A percentile compares a stretch with the other conserved stretches of the same genome.
Conservation (phyloP, 2,329 filamentous ascomycete species). For the Hymenoscyphus salicellus region DNA sequence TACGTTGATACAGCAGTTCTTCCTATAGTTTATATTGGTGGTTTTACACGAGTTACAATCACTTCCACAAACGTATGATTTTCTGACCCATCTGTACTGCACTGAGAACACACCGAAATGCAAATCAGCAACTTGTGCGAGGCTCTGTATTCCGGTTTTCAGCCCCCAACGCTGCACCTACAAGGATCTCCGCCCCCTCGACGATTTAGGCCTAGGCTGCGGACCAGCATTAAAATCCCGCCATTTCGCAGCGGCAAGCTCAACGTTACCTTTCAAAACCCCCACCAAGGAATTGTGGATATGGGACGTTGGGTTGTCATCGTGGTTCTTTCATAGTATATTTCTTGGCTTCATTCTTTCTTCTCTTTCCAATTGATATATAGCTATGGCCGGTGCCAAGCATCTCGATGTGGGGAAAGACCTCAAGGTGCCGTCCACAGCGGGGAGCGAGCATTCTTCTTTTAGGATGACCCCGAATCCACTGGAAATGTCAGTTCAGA, state of each 20-base stretch:
- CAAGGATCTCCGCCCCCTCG: conserved; percentile 10
- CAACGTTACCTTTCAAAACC: not conserved
- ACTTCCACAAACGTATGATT: not conserved
- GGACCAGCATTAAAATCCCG: conserved; percentile 1
- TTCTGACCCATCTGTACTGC: not conserved
- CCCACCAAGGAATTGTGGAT: not conserved
- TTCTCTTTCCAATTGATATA: not conserved
- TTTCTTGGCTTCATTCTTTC: not conserved
- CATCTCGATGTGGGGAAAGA: not conserved
- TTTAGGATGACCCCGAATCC: not conserved
- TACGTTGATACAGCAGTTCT: too few species aligned
- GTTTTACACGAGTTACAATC: not conserved
- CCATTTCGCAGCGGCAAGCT: not conserved
- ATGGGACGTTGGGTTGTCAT: not conserved
- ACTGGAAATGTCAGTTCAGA: not conserved
- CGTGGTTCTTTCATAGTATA: not conserved
- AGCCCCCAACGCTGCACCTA: not conserved
- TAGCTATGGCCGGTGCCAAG: not conserved
- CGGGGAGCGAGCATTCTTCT: not conserved
- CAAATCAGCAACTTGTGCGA: not conserved
- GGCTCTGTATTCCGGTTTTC: not conserved
- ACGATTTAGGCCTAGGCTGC: conserved; percentile 1
- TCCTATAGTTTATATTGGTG: not conserved
- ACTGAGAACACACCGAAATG: not conserved
- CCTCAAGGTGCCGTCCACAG: not conserved